Evolutionary conservation across 305 asterid genomes (phyloP).

Genomic region (Fraxinus floribunda): DNA sequence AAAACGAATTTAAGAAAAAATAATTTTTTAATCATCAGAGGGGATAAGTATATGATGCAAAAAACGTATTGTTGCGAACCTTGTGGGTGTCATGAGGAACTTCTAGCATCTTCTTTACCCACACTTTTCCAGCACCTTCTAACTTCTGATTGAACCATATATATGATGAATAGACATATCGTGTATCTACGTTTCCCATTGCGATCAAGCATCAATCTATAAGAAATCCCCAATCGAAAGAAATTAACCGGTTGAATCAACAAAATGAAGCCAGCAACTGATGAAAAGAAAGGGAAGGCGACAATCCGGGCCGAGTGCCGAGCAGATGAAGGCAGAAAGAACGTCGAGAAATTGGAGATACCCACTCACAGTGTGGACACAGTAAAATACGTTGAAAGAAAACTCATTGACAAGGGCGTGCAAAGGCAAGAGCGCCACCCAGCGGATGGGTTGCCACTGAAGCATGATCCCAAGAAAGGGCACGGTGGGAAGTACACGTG

Average conservation of each 20-base stretch:
- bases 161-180: background rate
- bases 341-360: constrained; percentile 43
- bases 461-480: constrained; percentile 70
- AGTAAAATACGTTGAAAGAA: constrained; percentile 46
- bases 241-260: background rate
- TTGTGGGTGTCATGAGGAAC: background rate
- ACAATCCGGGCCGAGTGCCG: constrained; percentile 43
- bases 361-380: constrained; percentile 41
- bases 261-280: constrained; percentile 46
- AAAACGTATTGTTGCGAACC: background rate
- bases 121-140: constrained; percentile 43
- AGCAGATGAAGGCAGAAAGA: constrained; percentile 47
- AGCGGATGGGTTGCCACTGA: constrained; percentile 70
- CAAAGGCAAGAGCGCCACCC: constrained; percentile 71
- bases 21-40: too few species aligned
- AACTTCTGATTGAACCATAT: constrained; percentile 9
- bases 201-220: background rate
- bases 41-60: background rate
- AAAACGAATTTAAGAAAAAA: too few species aligned
- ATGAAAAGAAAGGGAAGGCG: constrained; percentile 32
- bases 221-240: background rate
- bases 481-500: constrained; percentile 79
- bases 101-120: constrained; percentile 24
- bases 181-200: background rate
- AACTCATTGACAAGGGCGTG: constrained; percentile 51